phyloP scores from a whole-genome alignment of 1,284 basidiomycete genomes.

The Tetrapyrgos nigripes region DNA sequence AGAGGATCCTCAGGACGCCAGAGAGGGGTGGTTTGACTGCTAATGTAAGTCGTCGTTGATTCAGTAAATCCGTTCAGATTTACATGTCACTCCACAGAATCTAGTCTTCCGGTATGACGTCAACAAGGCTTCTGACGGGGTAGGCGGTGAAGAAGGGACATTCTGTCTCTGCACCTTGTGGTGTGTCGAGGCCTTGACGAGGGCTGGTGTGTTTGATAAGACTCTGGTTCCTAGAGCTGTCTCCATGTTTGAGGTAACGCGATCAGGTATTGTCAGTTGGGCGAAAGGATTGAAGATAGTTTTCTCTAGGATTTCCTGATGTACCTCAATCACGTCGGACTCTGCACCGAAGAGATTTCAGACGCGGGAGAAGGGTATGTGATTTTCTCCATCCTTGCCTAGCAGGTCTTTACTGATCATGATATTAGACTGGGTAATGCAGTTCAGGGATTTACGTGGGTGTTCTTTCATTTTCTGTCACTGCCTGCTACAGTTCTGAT shows the following conservation, averaged over 20 bases:
- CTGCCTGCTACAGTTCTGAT: conserved; percentile 8
- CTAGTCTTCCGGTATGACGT: conserved; percentile 86
- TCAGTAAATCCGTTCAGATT: not conserved
- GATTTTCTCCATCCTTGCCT: conserved; percentile 1
- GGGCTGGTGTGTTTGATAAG: conserved; percentile 81
- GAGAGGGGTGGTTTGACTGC: conserved; percentile 89
- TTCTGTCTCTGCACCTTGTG: conserved; percentile 84
- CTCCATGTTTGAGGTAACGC: conserved; percentile 81
- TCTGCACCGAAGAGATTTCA: conserved; percentile 87
- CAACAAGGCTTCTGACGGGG: conserved; percentile 83
- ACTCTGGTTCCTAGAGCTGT: conserved; percentile 73
- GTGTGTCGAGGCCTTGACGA: conserved; percentile 87
- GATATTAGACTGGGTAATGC: conserved; percentile 73
- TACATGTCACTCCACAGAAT: conserved; percentile 44
- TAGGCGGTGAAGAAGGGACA: conserved; percentile 92
- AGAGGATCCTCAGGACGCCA: conserved; percentile 81
- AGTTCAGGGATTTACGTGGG: conserved; percentile 86
- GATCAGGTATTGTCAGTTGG: not conserved
- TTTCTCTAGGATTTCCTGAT: conserved; percentile 69
- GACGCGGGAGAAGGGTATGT: conserved; percentile 78
- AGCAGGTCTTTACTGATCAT: not conserved
- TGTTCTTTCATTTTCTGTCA: not conserved
- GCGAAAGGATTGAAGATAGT: not conserved
- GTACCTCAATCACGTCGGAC: conserved; percentile 86
- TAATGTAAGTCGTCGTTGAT: conserved; percentile 60